Evolutionary conservation across 371 early-diverging fungal genomes (phyloP), one percentile per base, ranked within the genome.

Genomic region (Mucor irregularis): DNA sequence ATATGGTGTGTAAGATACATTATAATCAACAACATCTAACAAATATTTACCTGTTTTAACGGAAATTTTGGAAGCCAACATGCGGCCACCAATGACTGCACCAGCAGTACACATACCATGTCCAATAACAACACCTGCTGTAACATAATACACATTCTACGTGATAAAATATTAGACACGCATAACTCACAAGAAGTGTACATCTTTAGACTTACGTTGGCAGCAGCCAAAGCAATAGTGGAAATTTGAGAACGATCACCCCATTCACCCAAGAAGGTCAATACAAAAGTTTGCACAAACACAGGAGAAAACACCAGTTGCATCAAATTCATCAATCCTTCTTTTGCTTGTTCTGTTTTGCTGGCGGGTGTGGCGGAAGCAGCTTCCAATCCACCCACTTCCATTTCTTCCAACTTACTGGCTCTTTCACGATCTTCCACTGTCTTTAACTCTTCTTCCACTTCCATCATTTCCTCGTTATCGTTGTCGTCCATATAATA

Each of bases 261-360:
- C 98, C 98, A 97, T 68, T 98, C 98, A 40, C 96, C 98, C 59
- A 98, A 62, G 53, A 98, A 96, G 34, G 94, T 95, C 66, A 98
- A 74, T 26, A 92, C 84, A 80, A 97, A 97, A 0, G 93, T 91
- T 72, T 98, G 92, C 9, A 97, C 88, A 80, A 93, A 96, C 19
- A 94, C 82, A 1, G 98, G 96, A 21, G 96, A 92, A 51, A 96
- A 83, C 17, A 90, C 70, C 55, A 87, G 69, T 30, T 85, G 84
- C 72, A 83, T 68, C 61, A 86, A 61, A 51, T 88, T 85, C 71
- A 79, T 64, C 29, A 82, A 50, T 5, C 84, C 86, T 35, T 81
- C 76, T 42, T 68, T 76, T 1, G 67, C 64, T 16, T 64, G 44
- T 31, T 68, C 49, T 8, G 59, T 38, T 43, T 68, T 62, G 9